A percentile compares a stretch with the other conserved stretches of the same genome.
Conservation (phyloP, 176 grass and related monocot genomes). For the Carex parvula region DNA sequence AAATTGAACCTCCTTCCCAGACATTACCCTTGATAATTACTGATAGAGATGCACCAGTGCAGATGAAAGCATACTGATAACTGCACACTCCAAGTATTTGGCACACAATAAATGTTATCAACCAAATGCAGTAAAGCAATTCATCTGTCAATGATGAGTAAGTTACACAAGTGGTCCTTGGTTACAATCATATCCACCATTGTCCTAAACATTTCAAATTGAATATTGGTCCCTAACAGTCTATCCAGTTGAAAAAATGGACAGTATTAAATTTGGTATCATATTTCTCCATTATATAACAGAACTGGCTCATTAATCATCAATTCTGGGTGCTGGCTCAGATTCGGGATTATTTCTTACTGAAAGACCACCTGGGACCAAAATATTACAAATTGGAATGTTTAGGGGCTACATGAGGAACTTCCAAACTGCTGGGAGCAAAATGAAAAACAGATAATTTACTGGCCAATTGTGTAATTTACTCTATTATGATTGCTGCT, state of each 20-base stretch:
- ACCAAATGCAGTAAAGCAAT: constrained; percentile 5
- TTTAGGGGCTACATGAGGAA: neutral
- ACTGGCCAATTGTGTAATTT: constrained; percentile 3
- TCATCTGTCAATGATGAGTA: neutral
- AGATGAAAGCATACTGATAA: neutral
- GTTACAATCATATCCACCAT: neutral
- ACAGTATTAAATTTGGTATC: neutral
- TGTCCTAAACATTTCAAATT: constrained; percentile 16
- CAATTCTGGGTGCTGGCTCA: neutral
- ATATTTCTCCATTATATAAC: neutral
- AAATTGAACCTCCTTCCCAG: constrained; percentile 1
- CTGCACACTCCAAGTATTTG: constrained; percentile 1
- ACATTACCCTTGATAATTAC: neutral
- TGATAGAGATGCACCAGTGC: neutral
- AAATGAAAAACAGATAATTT: neutral
- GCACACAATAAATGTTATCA: constrained; percentile 3
- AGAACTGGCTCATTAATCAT: neutral
- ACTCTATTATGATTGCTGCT: neutral
- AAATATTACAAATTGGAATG: neutral
- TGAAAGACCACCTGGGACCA: neutral
- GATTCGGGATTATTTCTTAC: neutral
- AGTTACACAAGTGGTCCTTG: constrained; percentile 10
- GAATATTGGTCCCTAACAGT: constrained; percentile 11
- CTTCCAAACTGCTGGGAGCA: neutral
- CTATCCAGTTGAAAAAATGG: neutral